These are phyloP conservation scores for Dipodascopsis tothii DNA, from an alignment of 805 yeast genomes.

Conservation along the genomic window DNA sequence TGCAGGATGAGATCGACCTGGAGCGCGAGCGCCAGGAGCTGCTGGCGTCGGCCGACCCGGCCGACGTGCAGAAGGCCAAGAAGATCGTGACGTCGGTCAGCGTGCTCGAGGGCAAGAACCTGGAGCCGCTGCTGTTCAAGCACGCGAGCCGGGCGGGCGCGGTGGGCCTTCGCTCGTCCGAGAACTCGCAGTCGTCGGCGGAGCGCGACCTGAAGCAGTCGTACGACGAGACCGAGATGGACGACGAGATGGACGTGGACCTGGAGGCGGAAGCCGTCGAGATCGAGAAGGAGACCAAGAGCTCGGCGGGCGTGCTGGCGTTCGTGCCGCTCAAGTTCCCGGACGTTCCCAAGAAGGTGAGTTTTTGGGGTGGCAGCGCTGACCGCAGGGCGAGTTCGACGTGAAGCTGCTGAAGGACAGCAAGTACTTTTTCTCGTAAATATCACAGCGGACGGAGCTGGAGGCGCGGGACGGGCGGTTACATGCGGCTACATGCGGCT, in stretches of 20 bases:
- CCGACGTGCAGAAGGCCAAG: conserved; percentile 42
- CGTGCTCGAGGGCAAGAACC: conserved; percentile 29
- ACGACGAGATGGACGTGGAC: conserved; percentile 16
- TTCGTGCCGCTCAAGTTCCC: conserved; percentile 22
- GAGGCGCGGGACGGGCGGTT: no score
- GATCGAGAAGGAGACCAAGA: conserved; percentile 24
- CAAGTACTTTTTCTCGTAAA: conserved; percentile 61
- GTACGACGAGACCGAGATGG: conserved; percentile 30
- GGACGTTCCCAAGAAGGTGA: conserved; percentile 19
- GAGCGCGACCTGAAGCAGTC: background rate
- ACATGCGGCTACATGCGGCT: no score
- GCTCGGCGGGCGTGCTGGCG: background rate
- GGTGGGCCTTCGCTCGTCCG: background rate
- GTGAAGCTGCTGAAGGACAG: conserved; percentile 65
- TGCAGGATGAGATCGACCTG: conserved; percentile 64
- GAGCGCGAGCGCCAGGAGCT: conserved; percentile 58
- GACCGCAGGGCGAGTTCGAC: conserved; percentile 65
- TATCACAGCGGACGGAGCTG: no score
- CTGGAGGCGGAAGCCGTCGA: conserved; percentile 29
- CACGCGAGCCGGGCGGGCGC: background rate
- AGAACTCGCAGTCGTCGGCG: background rate
- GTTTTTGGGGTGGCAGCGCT: conserved; percentile 20
- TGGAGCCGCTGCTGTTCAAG: conserved; percentile 1
- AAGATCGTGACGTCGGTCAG: conserved; percentile 65
- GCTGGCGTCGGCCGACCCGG: conserved; percentile 46